These are phyloP conservation scores for Penicillium concentricum DNA, from an alignment of 2,329 filamentous ascomycete species.

Conservation along the genomic window DNA sequence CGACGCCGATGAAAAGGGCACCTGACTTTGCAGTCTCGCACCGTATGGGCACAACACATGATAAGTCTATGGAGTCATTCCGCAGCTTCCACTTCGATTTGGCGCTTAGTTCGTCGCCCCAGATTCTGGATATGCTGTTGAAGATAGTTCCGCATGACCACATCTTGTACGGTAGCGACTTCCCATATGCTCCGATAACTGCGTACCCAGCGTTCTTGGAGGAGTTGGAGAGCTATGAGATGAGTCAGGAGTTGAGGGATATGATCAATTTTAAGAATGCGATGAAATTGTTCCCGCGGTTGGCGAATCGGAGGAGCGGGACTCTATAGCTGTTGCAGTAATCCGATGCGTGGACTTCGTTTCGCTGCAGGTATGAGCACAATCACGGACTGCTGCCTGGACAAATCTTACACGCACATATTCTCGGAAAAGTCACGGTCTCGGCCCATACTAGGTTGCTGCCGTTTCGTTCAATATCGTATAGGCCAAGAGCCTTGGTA, in stretches of 20 bases:
- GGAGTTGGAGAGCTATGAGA: constrained; percentile 22
- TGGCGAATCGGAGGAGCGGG: no score
- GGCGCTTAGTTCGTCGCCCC: constrained; percentile 21
- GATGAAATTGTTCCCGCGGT: no score
- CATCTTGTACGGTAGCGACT: constrained; percentile 28
- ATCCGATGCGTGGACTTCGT: no score
- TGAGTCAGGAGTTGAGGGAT: constrained; percentile 18
- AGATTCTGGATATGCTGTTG: constrained; percentile 16
- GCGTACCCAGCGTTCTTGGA: constrained; percentile 26
- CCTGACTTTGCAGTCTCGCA: constrained; percentile 8
- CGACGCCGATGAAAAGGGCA: constrained; percentile 13
- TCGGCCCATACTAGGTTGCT: no score
- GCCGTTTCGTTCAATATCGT: no score
- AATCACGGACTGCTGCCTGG: no score
- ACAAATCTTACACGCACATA: no score
- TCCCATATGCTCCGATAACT: constrained; percentile 25
- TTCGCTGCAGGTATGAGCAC: no score
- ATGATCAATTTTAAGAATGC: constrained; percentile 27
- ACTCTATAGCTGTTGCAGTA: no score
- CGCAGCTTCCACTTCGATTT: constrained; percentile 32
- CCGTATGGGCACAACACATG: constrained; percentile 14
- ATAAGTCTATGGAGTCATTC: constrained; percentile 15
- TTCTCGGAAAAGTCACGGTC: no score
- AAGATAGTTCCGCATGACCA: constrained; percentile 22
- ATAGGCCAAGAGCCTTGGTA: no score